phyloP scores from a whole-genome alignment of 2,329 filamentous ascomycete genomes.

The Golovinomyces cichoracearum region DNA sequence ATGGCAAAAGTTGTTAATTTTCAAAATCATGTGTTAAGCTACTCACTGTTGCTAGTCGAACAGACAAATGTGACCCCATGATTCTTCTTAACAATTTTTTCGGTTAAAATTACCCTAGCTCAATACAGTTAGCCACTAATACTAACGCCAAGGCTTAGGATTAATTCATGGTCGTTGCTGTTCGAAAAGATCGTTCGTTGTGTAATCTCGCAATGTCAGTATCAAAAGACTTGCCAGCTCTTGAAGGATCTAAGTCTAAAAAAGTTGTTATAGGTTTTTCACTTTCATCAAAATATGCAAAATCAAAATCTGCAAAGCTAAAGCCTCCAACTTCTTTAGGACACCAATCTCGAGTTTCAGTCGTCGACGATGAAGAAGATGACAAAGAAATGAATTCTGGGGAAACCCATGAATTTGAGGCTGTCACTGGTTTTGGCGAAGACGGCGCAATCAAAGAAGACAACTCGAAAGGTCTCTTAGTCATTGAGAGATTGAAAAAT shows the following conservation, averaged over 20 bases:
- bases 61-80: too few relatives aligned
- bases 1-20: too few relatives aligned
- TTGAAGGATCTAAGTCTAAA: conserved; percentile 10
- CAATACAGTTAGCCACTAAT: too few relatives aligned
- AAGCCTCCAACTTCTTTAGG: conserved; percentile 13
- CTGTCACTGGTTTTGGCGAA: conserved; percentile 24
- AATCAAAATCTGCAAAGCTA: conserved; percentile 7
- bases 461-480: conserved; percentile 17
- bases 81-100: too few relatives aligned
- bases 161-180: too few relatives aligned
- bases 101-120: too few relatives aligned
- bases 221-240: conserved; percentile 7
- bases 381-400: neutral
- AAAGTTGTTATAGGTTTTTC: conserved; percentile 17
- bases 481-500: conserved; percentile 34
- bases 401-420: conserved; percentile 10
- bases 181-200: too few relatives aligned
- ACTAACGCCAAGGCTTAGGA: too few relatives aligned
- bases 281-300: conserved; percentile 15
- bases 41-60: too few relatives aligned
- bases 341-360: conserved; percentile 19
- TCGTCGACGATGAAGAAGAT: conserved; percentile 23
- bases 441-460: conserved; percentile 19
- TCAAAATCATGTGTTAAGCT: too few relatives aligned
- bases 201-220: conserved; percentile 9